Evolutionary conservation across 495 filamentous ascomycete genomes (phyloP).

Genomic region (Neurospora sp.): DNA sequence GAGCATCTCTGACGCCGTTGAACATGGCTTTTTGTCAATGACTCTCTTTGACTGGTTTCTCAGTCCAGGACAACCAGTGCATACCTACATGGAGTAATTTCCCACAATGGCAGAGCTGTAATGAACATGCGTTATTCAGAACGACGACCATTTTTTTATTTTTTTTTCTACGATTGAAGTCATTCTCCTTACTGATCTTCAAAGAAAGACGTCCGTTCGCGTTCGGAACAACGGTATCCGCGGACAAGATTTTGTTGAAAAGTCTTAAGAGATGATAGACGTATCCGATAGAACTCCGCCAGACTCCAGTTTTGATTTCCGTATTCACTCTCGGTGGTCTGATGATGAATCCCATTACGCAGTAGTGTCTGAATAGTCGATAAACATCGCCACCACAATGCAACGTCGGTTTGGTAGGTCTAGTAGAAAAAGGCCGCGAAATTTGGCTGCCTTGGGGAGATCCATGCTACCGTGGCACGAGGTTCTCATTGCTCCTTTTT

Average conservation of each 20-base stretch:
- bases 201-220: neutral
- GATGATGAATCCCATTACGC: neutral
- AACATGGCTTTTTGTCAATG: neutral
- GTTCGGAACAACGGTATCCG: neutral
- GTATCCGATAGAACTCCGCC: neutral
- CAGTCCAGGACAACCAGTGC: neutral
- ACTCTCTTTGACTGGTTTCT: neutral
- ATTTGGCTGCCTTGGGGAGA: neutral
- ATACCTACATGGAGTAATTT: neutral
- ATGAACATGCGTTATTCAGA: neutral
- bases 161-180: neutral
- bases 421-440: neutral
- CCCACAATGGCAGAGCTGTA: neutral
- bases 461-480: neutral
- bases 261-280: neutral
- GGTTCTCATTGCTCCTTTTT: neutral
- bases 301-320: neutral
- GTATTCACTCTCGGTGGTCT: neutral
- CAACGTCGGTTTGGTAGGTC: neutral
- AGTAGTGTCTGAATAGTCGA: neutral
- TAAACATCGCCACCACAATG: neutral
- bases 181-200: neutral
- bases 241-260: neutral
- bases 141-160: neutral
- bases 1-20: neutral